Conservation (phyloP, 345 rosid genomes). For the Eutrema japonicum region DNA sequence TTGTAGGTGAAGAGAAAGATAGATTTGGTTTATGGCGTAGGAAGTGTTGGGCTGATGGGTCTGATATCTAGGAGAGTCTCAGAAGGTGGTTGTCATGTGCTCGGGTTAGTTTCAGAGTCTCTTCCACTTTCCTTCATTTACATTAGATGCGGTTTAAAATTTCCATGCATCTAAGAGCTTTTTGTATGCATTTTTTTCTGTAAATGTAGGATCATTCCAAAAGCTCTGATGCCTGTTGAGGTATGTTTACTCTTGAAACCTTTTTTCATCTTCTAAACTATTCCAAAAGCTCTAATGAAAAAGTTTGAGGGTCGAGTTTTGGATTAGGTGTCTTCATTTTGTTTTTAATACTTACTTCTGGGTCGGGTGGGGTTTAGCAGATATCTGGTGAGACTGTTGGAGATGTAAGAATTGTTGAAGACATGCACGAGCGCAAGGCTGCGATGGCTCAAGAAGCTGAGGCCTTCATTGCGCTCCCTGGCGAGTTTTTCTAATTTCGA, state of each 20-base stretch:
- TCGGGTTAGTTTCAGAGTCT: slow-evolving; percentile 57
- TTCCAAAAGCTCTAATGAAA: not conserved
- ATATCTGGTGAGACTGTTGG: slow-evolving; percentile 92
- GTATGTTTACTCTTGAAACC: slow-evolving; percentile 39
- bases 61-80: slow-evolving; percentile 69
- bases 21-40: slow-evolving; percentile 84
- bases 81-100: slow-evolving; percentile 76
- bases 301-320: not conserved
- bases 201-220: slow-evolving; percentile 74
- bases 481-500: slow-evolving; percentile 47
- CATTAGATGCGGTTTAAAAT: not conserved
- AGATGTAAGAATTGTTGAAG: slow-evolving; percentile 77
- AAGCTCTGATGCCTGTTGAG: slow-evolving; percentile 83
- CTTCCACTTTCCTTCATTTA: not conserved
- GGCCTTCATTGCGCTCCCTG: slow-evolving; percentile 96
- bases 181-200: not conserved
- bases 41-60: slow-evolving; percentile 89
- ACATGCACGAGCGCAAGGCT: slow-evolving; percentile 98
- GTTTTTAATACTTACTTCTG: not conserved
- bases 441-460: slow-evolving; percentile 94
- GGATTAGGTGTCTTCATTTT: not conserved
- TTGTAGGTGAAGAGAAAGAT: slow-evolving; percentile 71
- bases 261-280: not conserved
- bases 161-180: not conserved
- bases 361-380: slow-evolving; percentile 38